Evolutionary conservation across 805 yeast genomes (phyloP), one percentile per base, ranked within the genome.

Genomic region (Wickerhamomyces bovis): DNA sequence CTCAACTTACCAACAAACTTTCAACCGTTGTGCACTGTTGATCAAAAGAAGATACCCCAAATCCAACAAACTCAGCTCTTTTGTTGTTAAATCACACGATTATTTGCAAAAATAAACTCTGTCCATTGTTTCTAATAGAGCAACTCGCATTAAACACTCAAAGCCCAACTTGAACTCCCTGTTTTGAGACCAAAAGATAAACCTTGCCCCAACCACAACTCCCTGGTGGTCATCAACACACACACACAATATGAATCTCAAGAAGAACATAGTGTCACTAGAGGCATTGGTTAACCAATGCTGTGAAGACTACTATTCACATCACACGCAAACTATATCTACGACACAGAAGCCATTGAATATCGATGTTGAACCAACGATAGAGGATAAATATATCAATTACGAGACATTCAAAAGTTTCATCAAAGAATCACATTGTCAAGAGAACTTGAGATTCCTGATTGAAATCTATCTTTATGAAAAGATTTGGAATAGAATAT

Each of bases 381-480:
- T 39, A 11, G 38, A 13, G 26, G 38, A 44, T 12, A 44, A 38
- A 25, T 43, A 47, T 44, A 55, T 47, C 44, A 28, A 52, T 2
- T 49, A 48, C 22, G 49, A 52, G 11, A 48, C 56, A 30, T 75
- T 75, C 53, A 58, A 61, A 44, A 53, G 60, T 15, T 70, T 61
- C 50, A 61, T 71, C n/a, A 47, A 39, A 15, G 57, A 62, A n/a
- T 60, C 67, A 30, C 78, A 75, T 50, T 70, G 76, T 54, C 65
- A 63, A 44, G 80, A 75, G 55, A 74, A 72, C 56, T 62, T 75
- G 38, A 57, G 64, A 39, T 75, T 75, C 49, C 57, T 75, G 26
- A 64, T 74, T 5, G 73, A 71, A 46, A 72, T 74, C 16, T 73
- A 58, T 56, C 69, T 68, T 43, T 75, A 75, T 56, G 78, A 75